A percentile compares a stretch with the other conserved stretches of the same genome.
phyloP scores from a whole-genome alignment of 768 basidiomycete genomes.

The Lactarius akahatsu region DNA sequence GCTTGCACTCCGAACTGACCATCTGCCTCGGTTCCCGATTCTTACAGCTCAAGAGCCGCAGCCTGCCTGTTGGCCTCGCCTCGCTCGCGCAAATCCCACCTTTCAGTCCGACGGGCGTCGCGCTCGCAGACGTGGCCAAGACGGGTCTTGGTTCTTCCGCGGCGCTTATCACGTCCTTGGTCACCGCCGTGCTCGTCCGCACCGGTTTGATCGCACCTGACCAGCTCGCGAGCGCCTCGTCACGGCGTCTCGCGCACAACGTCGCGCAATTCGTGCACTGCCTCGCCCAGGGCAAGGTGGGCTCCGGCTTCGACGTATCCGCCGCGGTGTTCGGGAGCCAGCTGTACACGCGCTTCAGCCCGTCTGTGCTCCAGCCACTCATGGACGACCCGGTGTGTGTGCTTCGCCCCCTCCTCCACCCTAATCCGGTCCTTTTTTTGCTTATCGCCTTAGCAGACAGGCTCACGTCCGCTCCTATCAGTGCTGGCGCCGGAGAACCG shows the following conservation, averaged over 20 bases:
- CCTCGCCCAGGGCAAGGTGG: constrained; percentile 96
- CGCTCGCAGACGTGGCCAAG: constrained; percentile 86
- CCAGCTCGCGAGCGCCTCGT: constrained; percentile 43
- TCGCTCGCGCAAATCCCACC: constrained; percentile 72
- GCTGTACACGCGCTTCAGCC: constrained; percentile 84
- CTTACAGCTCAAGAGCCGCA: constrained; percentile 58
- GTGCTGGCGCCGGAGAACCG: constrained; percentile 62
- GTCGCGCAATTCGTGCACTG: constrained; percentile 94
- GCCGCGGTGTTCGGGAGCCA: constrained; percentile 95
- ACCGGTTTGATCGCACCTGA: constrained; percentile 56
- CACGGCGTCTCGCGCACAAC: constrained; percentile 77
- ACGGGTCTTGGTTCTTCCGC: constrained; percentile 97
- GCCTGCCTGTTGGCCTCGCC: constrained; percentile 58
- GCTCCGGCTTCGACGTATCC: constrained; percentile 95
- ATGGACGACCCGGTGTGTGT: constrained; percentile 55
- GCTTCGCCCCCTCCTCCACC: neutral
- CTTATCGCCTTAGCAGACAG: constrained; percentile 29
- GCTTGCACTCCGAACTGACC: constrained; percentile 3
- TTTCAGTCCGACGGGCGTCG: constrained; percentile 69
- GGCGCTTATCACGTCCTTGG: constrained; percentile 93
- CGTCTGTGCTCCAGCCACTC: constrained; percentile 60
- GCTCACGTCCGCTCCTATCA: constrained; percentile 41
- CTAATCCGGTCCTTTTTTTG: neutral
- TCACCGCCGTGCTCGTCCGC: constrained; percentile 80
- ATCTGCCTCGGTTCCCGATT: constrained; percentile 3